Base-by-base conservation (phyloP, 345 rosid genomes). In the Erucastrum elatum region DNA sequence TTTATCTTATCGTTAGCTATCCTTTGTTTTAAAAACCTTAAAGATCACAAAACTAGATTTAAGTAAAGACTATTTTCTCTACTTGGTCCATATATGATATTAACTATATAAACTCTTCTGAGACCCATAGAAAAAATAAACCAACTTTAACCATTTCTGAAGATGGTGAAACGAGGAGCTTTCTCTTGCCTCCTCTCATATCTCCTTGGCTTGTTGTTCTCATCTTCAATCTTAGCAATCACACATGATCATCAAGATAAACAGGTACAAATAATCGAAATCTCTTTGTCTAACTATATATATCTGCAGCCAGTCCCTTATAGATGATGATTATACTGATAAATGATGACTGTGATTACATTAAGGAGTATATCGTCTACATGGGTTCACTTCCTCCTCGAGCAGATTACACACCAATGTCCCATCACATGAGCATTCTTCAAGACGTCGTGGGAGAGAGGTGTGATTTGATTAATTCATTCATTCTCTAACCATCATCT, bases 391-490 rank as follows among this genome's bases (percentile, higher is more conserved):
- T 78, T 31, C 67, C 78, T 8, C 61, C 78, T 11, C 74, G 44
- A 13, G 55, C 3, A 4, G 66, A 79, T 8, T 81, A 83, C 74
- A 12, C 27, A 56, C 78, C 82, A 49, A 29, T 73, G 63, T 79
- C 82, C 31, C 12, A 79, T 51, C 88, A 85, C 64, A 58, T 74
- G 12, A 85, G 16, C 68, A 74, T 85, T 11, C 86, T 85, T 74
- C 74, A 83, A 77, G 71, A 81, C 9, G 46, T 74, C 64, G 34
- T 56, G 2, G 41, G 69, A 46, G 71, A 55, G 11, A 81, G 84
- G 85, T 85, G 70, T 12, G 64, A 12, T 39, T 13, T 65, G 0
- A 31, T 65, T 65, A 0, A 31, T 65, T 58, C 0, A 1, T 31
- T 17, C 41, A 21, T 63, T 64, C 12, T 56, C 12, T 4, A 25